Evolutionary conservation across 352 stramenopile genomes (phyloP), one percentile per base, ranked within the genome.

Genomic region (Phytophthora crassamura): DNA sequence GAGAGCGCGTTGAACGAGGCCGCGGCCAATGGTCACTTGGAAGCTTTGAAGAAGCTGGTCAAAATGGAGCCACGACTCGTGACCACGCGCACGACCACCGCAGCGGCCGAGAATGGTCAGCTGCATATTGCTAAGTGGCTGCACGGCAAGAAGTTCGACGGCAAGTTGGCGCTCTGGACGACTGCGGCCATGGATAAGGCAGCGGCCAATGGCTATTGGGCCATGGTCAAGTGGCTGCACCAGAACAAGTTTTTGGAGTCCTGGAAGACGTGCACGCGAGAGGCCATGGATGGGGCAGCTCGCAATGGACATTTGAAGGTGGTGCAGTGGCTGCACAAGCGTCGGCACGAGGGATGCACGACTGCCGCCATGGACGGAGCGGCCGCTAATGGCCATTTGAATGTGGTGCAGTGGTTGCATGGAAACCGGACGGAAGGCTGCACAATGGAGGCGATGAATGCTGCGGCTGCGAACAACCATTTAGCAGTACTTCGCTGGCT

Each of bases 201-300:
- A 0, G 63, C 72, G 12, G 10, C 43, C 2, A 74, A 74, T 22
- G 72, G 71, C 5, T 55, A 74, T 35, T 48, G 76, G 36, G 59
- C 74, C 28, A 69, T 80, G 50, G 67, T 82, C 22, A 72, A 79
- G 38, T 82, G 62, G 62, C 67, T 82, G 16, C 66, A 82, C 50
- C 54, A 77, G 41, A 82, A 82, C 42, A 50, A 66, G 18, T 71
- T 72, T 6, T 34, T 45, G 42, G 62, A 69, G 45, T 69, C 62
- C 0, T 72, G 67, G 71, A 78, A 75, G 43, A 57, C 71, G 0
- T 78, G 71, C 48, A 74, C 58, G 0, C 57, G 67, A 20, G 67
- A 69, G 32, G 64, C 64, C 1, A 80, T 80, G 72, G 64, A 75
- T 36, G 51, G 49, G 6, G 68, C 72, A 3, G 68, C 72, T 10